phyloP scores from a whole-genome alignment of 331 rosid species.

The Pyracantha coccinea region DNA sequence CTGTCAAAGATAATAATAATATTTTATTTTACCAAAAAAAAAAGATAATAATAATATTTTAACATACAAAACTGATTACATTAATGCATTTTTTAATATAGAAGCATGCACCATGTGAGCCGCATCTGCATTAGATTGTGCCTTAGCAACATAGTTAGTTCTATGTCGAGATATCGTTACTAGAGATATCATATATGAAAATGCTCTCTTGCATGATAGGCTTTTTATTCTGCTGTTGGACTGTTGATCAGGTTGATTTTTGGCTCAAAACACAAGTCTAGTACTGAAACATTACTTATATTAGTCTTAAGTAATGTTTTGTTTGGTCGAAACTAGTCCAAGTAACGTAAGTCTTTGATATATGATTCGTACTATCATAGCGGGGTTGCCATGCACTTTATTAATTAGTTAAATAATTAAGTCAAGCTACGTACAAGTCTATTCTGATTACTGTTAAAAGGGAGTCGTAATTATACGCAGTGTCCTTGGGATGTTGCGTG shows the following conservation, averaged over 20 bases:
- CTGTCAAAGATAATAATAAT: not conserved
- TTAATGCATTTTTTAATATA: no score
- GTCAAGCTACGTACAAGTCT: not conserved
- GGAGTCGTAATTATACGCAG: conserved; percentile 30
- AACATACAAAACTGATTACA: no score
- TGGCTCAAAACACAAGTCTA: not conserved
- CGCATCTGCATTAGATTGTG: no score
- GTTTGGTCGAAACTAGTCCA: not conserved
- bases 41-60: no score
- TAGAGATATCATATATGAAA: not conserved
- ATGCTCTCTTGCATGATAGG: not conserved
- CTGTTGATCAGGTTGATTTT: not conserved
- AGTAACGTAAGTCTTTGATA: not conserved
- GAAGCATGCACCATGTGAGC: not conserved
- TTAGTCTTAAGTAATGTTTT: not conserved
- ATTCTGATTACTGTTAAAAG: conserved; percentile 23
- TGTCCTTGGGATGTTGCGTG: conserved; percentile 38
- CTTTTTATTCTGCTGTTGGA: no score
- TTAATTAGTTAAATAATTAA: not conserved
- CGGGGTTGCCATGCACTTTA: not conserved
- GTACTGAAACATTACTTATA: not conserved
- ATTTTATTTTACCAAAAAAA: no score
- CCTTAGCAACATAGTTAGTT: not conserved
- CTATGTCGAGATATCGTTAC: no score
- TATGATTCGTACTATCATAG: not conserved